Conservation (phyloP, 2,329 filamentous ascomycete genomes). For the Dactylellina haptotyla region DNA sequence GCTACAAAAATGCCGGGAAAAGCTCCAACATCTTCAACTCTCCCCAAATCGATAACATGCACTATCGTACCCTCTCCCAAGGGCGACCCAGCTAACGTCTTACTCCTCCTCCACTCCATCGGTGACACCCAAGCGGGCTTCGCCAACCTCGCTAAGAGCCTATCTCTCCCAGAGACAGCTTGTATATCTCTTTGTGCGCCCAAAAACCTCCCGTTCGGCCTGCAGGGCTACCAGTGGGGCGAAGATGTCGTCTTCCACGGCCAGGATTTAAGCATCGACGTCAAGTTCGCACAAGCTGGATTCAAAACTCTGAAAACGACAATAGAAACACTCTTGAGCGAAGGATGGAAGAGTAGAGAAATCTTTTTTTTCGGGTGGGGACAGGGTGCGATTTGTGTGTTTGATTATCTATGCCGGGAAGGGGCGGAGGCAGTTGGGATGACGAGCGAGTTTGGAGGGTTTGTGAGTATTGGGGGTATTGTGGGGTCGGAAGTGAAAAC, state of each 20-base stretch:
- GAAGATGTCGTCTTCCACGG: constrained; percentile 68
- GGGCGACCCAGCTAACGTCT: constrained; percentile 69
- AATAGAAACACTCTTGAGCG: constrained; percentile 63
- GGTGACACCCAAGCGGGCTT: constrained; percentile 79
- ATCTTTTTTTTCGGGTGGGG: constrained; percentile 69
- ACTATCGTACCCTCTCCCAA: constrained; percentile 63
- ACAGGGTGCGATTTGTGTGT: constrained; percentile 69
- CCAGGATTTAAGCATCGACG: constrained; percentile 64
- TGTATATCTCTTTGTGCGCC: constrained; percentile 79
- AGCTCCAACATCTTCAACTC: constrained; percentile 63
- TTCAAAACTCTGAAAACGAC: constrained; percentile 65
- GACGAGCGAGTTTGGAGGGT: constrained; percentile 67
- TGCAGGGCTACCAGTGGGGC: constrained; percentile 73
- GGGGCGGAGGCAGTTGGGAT: constrained; percentile 20
- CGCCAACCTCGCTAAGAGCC: constrained; percentile 72
- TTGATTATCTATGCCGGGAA: constrained; percentile 60
- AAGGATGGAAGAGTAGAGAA: constrained; percentile 64
- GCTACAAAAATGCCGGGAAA: constrained; percentile 59
- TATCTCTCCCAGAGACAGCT: constrained; percentile 80
- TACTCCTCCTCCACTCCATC: constrained; percentile 84
- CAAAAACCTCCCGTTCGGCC: constrained; percentile 73
- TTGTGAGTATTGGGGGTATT: constrained; percentile 72
- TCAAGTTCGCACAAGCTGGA: constrained; percentile 68
- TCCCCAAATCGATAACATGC: constrained; percentile 63
- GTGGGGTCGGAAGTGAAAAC: constrained; percentile 66